phyloP scores from a whole-genome alignment of 2,329 filamentous ascomycete species.

The Grosmannia serpens region DNA sequence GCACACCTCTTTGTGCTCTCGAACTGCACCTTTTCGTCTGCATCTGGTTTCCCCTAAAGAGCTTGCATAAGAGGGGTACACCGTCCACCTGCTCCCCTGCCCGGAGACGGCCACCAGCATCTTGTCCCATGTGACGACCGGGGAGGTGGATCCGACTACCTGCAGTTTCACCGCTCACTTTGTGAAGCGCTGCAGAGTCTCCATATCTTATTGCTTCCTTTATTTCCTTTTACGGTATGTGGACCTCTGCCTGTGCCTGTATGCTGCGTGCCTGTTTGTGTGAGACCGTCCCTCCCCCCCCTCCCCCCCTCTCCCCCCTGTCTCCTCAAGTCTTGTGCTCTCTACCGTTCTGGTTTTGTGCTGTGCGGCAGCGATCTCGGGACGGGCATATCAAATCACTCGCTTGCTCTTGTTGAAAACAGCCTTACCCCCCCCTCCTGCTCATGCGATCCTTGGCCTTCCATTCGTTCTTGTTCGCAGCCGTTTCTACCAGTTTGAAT shows the following conservation, averaged over 20 bases:
- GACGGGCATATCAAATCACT: background rate
- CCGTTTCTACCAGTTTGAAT: background rate
- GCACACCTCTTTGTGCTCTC: background rate
- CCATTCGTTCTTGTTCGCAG: background rate
- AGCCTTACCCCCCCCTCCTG: background rate
- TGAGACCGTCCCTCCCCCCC: background rate
- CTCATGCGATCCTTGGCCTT: background rate
- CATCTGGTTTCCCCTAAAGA: slow-evolving; percentile 8
- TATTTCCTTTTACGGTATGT: background rate
- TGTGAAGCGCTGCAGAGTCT: background rate
- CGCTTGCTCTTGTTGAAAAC: background rate
- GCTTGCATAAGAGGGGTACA: slow-evolving; percentile 4
- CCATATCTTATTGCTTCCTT: background rate
- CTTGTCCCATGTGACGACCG: slow-evolving; percentile 26
- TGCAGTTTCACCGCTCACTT: slow-evolving; percentile 19
- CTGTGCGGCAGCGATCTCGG: slow-evolving; percentile 2
- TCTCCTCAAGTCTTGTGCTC: slow-evolving; percentile 4
- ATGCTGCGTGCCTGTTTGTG: background rate
- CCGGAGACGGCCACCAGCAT: slow-evolving; percentile 9
- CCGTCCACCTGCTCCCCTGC: slow-evolving; percentile 1
- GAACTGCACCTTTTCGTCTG: background rate
- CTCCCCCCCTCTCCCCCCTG: background rate
- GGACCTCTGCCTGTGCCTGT: background rate
- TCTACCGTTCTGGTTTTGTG: slow-evolving; percentile 6
- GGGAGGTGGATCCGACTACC: slow-evolving; percentile 17